These are phyloP conservation scores for Verticillium dahliae DNA, from an alignment of 2,329 filamentous ascomycete species.

Conservation along the genomic window DNA sequence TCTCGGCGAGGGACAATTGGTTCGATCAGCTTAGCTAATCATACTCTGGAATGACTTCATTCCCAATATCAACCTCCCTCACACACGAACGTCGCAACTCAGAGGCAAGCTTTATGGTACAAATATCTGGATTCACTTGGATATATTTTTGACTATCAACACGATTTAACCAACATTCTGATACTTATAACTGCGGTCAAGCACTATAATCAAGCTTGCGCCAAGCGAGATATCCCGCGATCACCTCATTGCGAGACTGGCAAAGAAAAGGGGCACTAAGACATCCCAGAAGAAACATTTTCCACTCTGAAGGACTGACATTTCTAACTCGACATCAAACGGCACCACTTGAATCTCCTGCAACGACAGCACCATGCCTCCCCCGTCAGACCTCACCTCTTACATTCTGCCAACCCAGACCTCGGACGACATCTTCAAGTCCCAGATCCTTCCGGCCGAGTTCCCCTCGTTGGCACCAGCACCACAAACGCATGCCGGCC, in stretches of 20 bases:
- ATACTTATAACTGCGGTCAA: too few species aligned
- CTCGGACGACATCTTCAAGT: constrained; percentile 22
- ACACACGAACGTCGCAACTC: neutral
- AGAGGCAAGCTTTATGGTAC: too few species aligned
- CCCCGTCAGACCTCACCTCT: constrained; percentile 20
- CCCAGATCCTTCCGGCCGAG: constrained; percentile 25
- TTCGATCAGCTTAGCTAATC: neutral
- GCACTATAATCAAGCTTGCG: too few species aligned
- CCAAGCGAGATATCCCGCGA: neutral
- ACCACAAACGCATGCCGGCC: constrained; percentile 1
- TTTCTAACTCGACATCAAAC: neutral
- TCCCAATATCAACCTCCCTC: neutral
- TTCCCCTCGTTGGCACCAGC: constrained; percentile 14
- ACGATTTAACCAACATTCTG: too few species aligned
- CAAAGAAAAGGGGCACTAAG: neutral
- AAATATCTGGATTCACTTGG: too few species aligned
- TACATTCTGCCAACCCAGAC: constrained; percentile 23
- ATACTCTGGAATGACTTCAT: neutral
- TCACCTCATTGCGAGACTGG: neutral
- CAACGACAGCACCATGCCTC: constrained; percentile 6
- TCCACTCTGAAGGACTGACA: neutral
- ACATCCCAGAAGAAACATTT: neutral
- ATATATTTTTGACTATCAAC: too few species aligned
- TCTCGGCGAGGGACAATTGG: neutral
- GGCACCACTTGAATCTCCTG: neutral